Conservation (phyloP, 345 rosid species). For the Euclidium syriacum region DNA sequence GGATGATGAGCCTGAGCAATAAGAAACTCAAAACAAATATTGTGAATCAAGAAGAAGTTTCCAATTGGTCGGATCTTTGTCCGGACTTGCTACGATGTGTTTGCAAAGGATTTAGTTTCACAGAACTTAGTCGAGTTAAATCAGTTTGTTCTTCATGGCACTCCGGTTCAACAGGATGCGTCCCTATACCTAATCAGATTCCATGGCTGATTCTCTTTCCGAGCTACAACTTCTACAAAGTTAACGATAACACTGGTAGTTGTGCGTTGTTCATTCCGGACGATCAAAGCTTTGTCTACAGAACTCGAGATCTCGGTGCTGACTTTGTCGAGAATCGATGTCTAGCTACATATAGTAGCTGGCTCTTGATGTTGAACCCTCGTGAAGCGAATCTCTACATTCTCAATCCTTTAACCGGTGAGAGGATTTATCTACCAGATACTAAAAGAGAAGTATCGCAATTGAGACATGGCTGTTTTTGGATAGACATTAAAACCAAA, state of each 20-base stretch:
- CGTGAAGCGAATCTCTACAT: background rate
- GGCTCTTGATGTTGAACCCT: background rate
- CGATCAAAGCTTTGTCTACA: background rate
- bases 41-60: too few species aligned
- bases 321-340: background rate
- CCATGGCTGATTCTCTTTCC: conserved; percentile 6
- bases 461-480: background rate
- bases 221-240: background rate
- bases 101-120: background rate
- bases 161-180: conserved; percentile 2
- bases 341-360: conserved; percentile 9
- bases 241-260: too few species aligned
- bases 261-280: conserved; percentile 4
- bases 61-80: conserved; percentile 1
- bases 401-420: background rate
- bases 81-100: background rate
- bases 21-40: too few species aligned
- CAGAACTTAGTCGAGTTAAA: background rate
- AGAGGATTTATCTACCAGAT: background rate
- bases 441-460: background rate
- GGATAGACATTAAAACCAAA: background rate
- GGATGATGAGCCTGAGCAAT: too few species aligned
- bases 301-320: conserved; percentile 4
- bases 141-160: conserved; percentile 4
- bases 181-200: background rate